Conservation (phyloP, 129 eudicot species). For the Smallanthus sonchifolius region DNA sequence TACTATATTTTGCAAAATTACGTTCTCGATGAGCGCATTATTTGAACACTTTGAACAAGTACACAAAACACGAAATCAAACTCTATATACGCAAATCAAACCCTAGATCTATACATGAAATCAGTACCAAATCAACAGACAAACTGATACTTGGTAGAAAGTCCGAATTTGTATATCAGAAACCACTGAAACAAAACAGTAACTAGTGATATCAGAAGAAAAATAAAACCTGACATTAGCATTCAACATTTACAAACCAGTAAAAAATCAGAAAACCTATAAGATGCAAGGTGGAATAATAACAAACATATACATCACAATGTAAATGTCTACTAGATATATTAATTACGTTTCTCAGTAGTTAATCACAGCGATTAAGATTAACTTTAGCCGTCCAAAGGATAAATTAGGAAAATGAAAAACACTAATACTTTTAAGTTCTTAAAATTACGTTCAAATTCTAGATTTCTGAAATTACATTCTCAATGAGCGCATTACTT, state of each 20-base stretch:
- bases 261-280: background rate
- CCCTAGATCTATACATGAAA: conserved; percentile 4
- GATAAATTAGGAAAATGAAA: background rate
- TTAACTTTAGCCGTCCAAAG: background rate
- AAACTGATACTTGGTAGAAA: background rate
- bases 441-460: background rate
- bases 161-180: background rate
- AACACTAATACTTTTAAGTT: background rate
- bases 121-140: background rate
- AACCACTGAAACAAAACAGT: background rate
- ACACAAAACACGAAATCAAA: background rate
- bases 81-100: background rate
- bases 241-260: background rate
- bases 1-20: background rate
- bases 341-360: too few species aligned
- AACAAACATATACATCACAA: too few species aligned
- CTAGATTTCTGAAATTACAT: background rate
- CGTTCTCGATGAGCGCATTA: background rate
- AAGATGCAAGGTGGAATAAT: too few species aligned
- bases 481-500: background rate
- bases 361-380: background rate
- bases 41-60: background rate
- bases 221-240: conserved; percentile 11
- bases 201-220: background rate
- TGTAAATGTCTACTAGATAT: too few species aligned